Evolutionary conservation across 2,329 filamentous ascomycete genomes (phyloP), one percentile per base, ranked within the genome.

Genomic region (Rosellinia necatrix): DNA sequence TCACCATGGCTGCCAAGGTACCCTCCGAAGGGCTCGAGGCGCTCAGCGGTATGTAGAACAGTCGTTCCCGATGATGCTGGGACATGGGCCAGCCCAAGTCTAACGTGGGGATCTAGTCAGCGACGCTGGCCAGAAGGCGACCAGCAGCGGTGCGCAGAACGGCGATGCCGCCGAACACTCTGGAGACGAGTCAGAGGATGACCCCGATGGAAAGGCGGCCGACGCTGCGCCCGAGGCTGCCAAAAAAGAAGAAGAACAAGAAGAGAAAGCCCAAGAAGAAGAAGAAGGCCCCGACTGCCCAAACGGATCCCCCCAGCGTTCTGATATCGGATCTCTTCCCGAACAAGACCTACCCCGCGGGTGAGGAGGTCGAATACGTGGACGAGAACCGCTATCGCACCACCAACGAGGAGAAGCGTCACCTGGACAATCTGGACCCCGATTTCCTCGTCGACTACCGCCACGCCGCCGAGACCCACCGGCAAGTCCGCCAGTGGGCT

Each of bases 381-480:
- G 80, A 91, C 68, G 90, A 93, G 65, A 94, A 94, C 71, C 74
- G 81, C 35, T 90, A 86, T 72, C 85, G 91, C 54, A 94, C 89
- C 3, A 96, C 91, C 10, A 86, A 80, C 72, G 91, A 93, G 73
- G 91, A 96, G 78, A 92, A 92, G 77, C 84, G 90, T 49, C 85
- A 93, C 68, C 80, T 92, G 50, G 89, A 92, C 72, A 89, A 89
- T 68, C 84, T 91, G 77, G 88, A 91, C 72, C 86, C 84, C 65
- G 88, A 92, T 61, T 92, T 91, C 76, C 75, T 96, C 49, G 79
- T 82, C 58, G 91, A 96, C 68, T 96, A 92, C 72, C 87, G 91
- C 59, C 84, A 92, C 67, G 91, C 85, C 42, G 90, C 91, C n/a
- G 91, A 96, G 75, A 84, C 91, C n/a, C 91, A 96, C 72, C 86